Conservation (phyloP, 2,329 filamentous ascomycete genomes). For the Mollisiaceae sp. region DNA sequence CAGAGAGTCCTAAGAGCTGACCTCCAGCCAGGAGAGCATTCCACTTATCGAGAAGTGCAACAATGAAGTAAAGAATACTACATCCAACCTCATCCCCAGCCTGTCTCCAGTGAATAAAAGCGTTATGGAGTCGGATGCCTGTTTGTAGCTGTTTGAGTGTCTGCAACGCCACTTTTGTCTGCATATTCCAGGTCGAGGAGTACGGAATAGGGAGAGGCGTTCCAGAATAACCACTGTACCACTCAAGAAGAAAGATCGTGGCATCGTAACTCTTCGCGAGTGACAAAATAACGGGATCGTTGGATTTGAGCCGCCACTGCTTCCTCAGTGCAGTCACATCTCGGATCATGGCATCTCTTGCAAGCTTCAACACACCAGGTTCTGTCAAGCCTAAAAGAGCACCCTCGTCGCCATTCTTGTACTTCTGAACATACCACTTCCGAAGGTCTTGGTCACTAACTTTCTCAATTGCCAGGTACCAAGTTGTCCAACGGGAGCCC, state of each 20-base stretch:
- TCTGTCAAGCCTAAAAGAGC: constrained; percentile 25
- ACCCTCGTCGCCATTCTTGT: constrained; percentile 24
- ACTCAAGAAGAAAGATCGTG: constrained; percentile 40
- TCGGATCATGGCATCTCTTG: constrained; percentile 27
- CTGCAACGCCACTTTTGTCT: constrained; percentile 26
- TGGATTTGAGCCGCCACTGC: constrained; percentile 17
- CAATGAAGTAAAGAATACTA: constrained; percentile 26
- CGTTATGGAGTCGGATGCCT: constrained; percentile 28
- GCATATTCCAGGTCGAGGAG: constrained; percentile 54
- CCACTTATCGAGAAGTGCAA: constrained; percentile 32
- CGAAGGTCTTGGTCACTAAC: constrained; percentile 21
- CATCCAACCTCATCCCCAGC: constrained; percentile 34
- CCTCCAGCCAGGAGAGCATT: constrained; percentile 24
- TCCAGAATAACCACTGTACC: constrained; percentile 57
- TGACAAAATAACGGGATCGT: constrained; percentile 25
- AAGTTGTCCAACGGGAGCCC: constrained; percentile 27
- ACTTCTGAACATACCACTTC: constrained; percentile 24
- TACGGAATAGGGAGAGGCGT: constrained; percentile 56
- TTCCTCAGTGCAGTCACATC: constrained; percentile 20
- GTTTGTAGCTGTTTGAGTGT: constrained; percentile 25
- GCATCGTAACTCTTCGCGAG: constrained; percentile 52
- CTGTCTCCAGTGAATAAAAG: constrained; percentile 30
- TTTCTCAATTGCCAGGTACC: constrained; percentile 22
- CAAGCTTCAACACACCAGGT: constrained; percentile 29
- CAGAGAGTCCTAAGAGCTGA: constrained; percentile 20